Base-by-base conservation (phyloP, 2,329 filamentous ascomycete genomes). In the Teratosphaeria viscida region DNA sequence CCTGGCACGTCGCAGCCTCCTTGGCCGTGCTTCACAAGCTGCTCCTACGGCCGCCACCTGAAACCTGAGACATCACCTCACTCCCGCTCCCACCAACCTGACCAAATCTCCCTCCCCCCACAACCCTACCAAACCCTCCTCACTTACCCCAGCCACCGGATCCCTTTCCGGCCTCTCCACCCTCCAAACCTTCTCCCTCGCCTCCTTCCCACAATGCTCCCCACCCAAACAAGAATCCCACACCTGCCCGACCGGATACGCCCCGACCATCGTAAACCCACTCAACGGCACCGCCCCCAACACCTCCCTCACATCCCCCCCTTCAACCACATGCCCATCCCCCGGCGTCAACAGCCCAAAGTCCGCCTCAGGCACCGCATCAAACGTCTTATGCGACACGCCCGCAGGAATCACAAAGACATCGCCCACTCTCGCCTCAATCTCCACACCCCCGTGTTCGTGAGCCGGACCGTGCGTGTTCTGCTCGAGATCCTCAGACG, bases 371-470 rank as follows among this genome's bases (percentile, higher is more conserved):
- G 79, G 78, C 8, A 57, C 65, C 0, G 79, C 73, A 35, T 78
- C 64, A 62, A 76, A 77, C 0, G 80, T 82, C 70, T 83, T 84
- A 64, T 84, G 82, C 10, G 80, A 76, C 1, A 81, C 75, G 0
- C 82, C 82, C 0, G 81, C 80, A 0, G 83, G 83, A 2, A 85
- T 73, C 16, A 85, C 71, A 61, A 85, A 85, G 0, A 84, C 81
- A 63, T 85, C 83, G 1, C 83, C 83, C 0, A 77, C 71, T 0
- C 72, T 62, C 0, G 79, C 82, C 3, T 76, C 60, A 0, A 85
- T 57, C 54, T 79, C 74, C 0, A 85, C 59, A 0, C 80, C 82
- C 0, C 79, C 80, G 0, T 73, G 67, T 61, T 84, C 81, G 26
- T 63, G 26, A 29, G 71, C 72, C 0, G 63, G 57, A 16, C 75